Base-by-base conservation (phyloP, 768 basidiomycete species). In the Suillus clintonianus region DNA sequence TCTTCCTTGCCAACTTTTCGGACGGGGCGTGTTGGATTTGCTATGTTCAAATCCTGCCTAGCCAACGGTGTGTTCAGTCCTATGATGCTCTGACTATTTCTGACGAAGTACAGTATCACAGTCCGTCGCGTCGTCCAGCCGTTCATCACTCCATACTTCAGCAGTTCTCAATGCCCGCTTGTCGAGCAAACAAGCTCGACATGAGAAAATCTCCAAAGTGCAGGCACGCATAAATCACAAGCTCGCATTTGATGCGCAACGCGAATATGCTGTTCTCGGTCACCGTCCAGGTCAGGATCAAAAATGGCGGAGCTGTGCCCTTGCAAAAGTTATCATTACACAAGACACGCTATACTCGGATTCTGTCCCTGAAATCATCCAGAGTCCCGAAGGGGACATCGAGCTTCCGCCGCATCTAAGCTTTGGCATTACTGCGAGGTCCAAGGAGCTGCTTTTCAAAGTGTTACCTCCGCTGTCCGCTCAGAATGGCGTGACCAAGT, bases 231-330 rank as follows among this genome's bases (percentile, higher is more conserved):
- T 80, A 82, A 67, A 79, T 78, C 60, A 69, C 64, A 65, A 73
- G 75, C 62, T 70, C 70, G 56, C 80, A 76, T 24, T 76, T 75
- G 47, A 80, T 69, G 36, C 81, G 72, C 60, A 80, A 77, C 53
- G 83, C 90, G 65, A 76, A 17, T 88, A 91, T 68, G 86, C 91
- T 62, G 83, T 96, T 17, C 85, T 95, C 7, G 95, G 95, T 14
- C 86, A 86, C 17, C 81, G 86, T 47, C 80, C 85, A 7, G 83
- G 84, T 64, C 84, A 91, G 60, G 87, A 89, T 61, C 71, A 79
- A 61, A 87, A 86, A 71, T 96, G 94, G 92, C 69, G 74, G 45
- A 78, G 80, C 30, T 87, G 86, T 73, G 83, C 88, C 75, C 86
- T 96, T 53, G 86, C 87, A 48, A 82, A 82, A 67, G 74, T 86